These are phyloP conservation scores for Pseudocercospora musae DNA, from an alignment of 2,329 filamentous ascomycete genomes.

Conservation along the genomic window DNA sequence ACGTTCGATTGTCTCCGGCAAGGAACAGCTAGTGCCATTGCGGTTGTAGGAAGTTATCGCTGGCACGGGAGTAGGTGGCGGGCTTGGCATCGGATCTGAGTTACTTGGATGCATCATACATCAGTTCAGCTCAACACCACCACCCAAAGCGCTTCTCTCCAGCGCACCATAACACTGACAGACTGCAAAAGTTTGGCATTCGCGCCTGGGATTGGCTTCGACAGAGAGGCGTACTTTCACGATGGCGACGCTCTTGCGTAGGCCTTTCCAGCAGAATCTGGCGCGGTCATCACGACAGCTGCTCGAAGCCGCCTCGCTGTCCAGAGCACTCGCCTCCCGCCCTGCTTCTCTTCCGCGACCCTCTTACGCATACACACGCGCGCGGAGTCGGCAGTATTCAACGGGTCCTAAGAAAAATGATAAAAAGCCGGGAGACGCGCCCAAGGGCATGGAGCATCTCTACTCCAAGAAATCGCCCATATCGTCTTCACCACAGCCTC, in stretches of 20 bases:
- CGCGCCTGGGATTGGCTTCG: neutral
- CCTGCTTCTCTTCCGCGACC: slow-evolving; percentile 43
- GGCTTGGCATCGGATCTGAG: neutral
- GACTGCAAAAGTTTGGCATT: neutral
- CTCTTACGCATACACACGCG: slow-evolving; percentile 38
- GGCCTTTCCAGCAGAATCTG: slow-evolving; percentile 30
- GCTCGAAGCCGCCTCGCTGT: slow-evolving; percentile 33
- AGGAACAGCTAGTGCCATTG: neutral
- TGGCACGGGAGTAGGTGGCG: neutral
- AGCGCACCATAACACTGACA: neutral
- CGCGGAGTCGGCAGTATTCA: slow-evolving; percentile 43
- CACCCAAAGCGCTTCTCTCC: neutral
- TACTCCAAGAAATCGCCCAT: slow-evolving; percentile 44
- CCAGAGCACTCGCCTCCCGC: slow-evolving; percentile 35
- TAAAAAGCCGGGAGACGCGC: slow-evolving; percentile 28
- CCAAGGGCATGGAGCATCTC: slow-evolving; percentile 46
- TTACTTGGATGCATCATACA: neutral
- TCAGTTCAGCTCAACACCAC: too few species aligned
- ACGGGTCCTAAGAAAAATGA: slow-evolving; percentile 40
- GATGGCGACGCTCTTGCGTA: slow-evolving; percentile 37
- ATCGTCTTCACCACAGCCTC: slow-evolving; percentile 31
- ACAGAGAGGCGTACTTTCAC: too few species aligned
- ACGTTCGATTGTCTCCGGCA: neutral
- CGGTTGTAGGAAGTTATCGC: neutral
- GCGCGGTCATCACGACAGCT: slow-evolving; percentile 35